phyloP scores from a whole-genome alignment of 768 basidiomycete genomes.

The Leccinellum luteum region DNA sequence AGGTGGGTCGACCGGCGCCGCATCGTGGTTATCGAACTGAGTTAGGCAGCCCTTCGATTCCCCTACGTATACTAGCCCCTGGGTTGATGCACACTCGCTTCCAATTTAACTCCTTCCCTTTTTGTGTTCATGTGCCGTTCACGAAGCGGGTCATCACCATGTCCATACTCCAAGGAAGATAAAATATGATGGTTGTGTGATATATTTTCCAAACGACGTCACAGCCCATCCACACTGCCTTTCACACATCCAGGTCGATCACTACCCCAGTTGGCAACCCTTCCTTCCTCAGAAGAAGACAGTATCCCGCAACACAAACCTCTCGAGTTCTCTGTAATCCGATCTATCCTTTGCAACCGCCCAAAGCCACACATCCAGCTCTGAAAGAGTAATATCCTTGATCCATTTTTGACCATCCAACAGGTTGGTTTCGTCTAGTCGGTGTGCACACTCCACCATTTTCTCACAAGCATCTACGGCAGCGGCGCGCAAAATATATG shows the following conservation, averaged over 20 bases:
- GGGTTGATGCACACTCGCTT: slow-evolving; percentile 1
- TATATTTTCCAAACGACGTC: background rate
- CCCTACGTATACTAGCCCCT: slow-evolving; percentile 1
- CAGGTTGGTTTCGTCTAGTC: slow-evolving; percentile 19
- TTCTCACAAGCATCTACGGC: slow-evolving; percentile 77
- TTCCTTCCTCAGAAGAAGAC: slow-evolving; percentile 54
- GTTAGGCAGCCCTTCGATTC: slow-evolving; percentile 6
- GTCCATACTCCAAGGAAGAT: background rate
- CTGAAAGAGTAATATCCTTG: slow-evolving; percentile 52
- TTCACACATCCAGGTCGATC: slow-evolving; percentile 1
- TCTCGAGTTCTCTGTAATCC: slow-evolving; percentile 63
- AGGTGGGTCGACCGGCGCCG: slow-evolving; percentile 2
- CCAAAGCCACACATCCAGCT: slow-evolving; percentile 82
- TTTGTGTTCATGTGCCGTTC: slow-evolving; percentile 1
- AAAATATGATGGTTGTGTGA: background rate
- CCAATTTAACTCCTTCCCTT: slow-evolving; percentile 8
- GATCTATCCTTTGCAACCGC: slow-evolving; percentile 72
- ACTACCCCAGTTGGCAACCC: background rate
- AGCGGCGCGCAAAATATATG: slow-evolving; percentile 73
- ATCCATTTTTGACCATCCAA: slow-evolving; percentile 45
- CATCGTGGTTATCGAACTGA: slow-evolving; percentile 3
- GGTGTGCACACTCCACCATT: slow-evolving; percentile 55
- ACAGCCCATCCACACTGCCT: background rate
- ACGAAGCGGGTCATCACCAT: background rate
- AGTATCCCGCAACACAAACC: slow-evolving; percentile 67